Conservation (phyloP, 768 basidiomycete species). For the Pilatotrama ljubarskyi region DNA sequence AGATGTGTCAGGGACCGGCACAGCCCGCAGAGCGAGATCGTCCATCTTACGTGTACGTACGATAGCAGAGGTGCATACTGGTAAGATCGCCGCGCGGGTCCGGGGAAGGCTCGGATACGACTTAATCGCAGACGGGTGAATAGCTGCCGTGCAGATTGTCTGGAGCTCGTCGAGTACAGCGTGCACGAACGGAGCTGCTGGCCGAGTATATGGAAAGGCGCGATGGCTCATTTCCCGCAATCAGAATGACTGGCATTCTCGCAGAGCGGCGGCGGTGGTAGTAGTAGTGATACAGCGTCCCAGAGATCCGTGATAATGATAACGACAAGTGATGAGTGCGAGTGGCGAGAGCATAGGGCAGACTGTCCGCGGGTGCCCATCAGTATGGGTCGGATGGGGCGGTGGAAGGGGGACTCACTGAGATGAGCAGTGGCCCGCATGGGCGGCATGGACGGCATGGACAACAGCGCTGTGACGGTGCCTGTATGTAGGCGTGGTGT, state of each 20-base stretch:
- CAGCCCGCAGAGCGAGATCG: too few species aligned
- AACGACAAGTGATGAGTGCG: neutral
- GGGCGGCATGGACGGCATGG: neutral
- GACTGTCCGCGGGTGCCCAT: neutral
- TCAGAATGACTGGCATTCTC: neutral
- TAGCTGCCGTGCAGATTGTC: too few species aligned
- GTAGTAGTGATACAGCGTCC: neutral
- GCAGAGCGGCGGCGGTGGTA: neutral
- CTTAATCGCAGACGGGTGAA: too few species aligned
- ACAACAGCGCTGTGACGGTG: neutral
- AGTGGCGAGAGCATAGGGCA: neutral
- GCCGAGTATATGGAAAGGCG: neutral
- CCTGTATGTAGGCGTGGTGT: neutral
- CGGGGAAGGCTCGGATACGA: too few species aligned
- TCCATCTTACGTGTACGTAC: too few species aligned
- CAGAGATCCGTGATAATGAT: constrained; percentile 7
- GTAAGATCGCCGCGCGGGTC: too few species aligned
- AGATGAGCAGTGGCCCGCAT: neutral
- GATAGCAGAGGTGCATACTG: too few species aligned
- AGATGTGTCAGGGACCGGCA: too few species aligned
- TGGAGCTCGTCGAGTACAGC: too few species aligned
- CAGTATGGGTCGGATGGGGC: neutral
- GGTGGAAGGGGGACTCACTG: neutral
- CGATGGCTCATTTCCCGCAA: neutral
- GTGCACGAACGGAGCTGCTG: neutral